Evolutionary conservation across 805 yeast species (phyloP).

Genomic region (Suhomyces sp.): DNA sequence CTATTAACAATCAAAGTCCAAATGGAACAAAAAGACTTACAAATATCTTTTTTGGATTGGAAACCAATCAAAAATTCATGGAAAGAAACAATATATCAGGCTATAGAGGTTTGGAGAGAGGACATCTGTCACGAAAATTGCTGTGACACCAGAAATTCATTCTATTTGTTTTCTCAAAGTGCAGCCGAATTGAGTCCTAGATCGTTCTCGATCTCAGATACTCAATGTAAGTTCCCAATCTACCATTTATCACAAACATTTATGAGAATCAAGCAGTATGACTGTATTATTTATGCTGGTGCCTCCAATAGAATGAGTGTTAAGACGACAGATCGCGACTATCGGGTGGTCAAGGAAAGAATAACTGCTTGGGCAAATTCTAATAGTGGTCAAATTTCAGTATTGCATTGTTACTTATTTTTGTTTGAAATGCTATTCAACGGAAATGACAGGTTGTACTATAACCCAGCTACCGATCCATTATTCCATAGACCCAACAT

Average conservation of each 20-base stretch:
- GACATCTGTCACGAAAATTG: conserved; percentile 5
- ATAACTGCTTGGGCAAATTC: conserved; percentile 5
- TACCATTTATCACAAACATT: conserved; percentile 6
- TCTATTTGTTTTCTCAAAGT: neutral
- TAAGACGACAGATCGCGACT: conserved; percentile 12
- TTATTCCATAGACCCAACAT: conserved; percentile 6
- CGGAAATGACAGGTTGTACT: neutral
- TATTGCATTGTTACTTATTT: conserved; percentile 5
- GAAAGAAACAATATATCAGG: conserved; percentile 3
- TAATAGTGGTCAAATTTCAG: conserved; percentile 3
- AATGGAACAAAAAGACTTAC: conserved; percentile 7
- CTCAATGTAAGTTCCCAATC: conserved; percentile 5
- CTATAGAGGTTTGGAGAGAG: conserved; percentile 6
- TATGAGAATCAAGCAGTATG: conserved; percentile 7
- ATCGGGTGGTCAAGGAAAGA: conserved; percentile 3
- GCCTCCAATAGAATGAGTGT: conserved; percentile 7
- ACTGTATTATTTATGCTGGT: conserved; percentile 8
- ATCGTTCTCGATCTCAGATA: conserved; percentile 1
- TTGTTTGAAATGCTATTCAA: conserved; percentile 4
- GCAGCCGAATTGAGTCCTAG: neutral
- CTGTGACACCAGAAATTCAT: conserved; percentile 5
- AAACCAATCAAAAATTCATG: conserved; percentile 4
- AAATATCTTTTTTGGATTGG: conserved; percentile 4
- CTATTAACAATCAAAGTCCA: conserved; percentile 5
- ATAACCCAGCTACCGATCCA: conserved; percentile 5